Evolutionary conservation across 75 land plant species (phyloP), one percentile per base, ranked within the genome.

Genomic region (Selaginella tamariscina): DNA sequence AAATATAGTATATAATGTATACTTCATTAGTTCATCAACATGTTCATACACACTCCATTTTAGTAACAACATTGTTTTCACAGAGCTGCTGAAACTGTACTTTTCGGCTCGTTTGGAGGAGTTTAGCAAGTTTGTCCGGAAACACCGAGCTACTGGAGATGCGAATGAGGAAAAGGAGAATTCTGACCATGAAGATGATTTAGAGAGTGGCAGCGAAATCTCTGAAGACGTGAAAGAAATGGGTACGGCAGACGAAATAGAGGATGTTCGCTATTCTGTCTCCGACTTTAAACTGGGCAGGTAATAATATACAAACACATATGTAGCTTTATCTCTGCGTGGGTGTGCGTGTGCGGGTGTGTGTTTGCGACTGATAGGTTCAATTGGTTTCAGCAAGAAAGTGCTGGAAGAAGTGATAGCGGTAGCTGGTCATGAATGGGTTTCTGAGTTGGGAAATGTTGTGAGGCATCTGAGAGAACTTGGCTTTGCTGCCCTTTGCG

Each of bases 401-500:
- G 54, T 74, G 44, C 49, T 57, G 32, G 76, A 68, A 27, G 72
- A 24, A 30, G 20, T 15, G 66, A 27, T 1, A 5, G 11, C 31
- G 24, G 70, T 65, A 39, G 56, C 77, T 75, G 82, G 84, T 79
- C 56, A 76, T 21, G 56, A 39, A 22, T 80, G 81, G 82, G 76
- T 80, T 32, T 32, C 76, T 39, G 86, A 78, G 64, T 83, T 93
- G 56, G 86, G 91, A 21, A 72, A 67, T 54, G 86, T 93, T 67
- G 86, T 93, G 68, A 70, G 71, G 55, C 79, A 85, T 68, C 88
- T 93, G 27, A 81, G 84, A 65, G 78, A 70, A 44, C 83, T 93
- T 75, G 98, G 98, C 1, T 93, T 93, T 77, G 71, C 86, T 33
- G 84, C 95, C 2, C 78, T 93, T 88, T 68, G 97, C 74, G 98